Conservation (phyloP, 2,329 filamentous ascomycete species). For the Epichloe scottii region DNA sequence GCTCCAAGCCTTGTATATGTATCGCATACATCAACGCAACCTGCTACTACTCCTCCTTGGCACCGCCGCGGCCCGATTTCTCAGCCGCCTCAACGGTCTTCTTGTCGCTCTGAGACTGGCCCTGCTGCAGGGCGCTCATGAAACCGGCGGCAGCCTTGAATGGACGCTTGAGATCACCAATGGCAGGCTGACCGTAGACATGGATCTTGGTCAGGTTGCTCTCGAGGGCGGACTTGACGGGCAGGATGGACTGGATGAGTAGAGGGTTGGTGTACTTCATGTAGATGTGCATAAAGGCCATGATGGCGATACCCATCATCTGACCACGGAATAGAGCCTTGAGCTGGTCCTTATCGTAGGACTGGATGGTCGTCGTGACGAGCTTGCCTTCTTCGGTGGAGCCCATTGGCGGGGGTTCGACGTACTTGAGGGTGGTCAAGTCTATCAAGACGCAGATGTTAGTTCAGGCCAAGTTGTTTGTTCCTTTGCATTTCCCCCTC, state of each 20-base stretch:
- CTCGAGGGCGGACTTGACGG: constrained; percentile 90
- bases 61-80: constrained; percentile 58
- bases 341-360: constrained; percentile 84
- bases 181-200: constrained; percentile 73
- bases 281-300: constrained; percentile 97
- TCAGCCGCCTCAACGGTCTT: constrained; percentile 72
- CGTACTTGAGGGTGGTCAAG: constrained; percentile 95
- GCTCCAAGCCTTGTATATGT: neutral
- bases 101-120: constrained; percentile 79
- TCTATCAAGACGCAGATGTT: constrained; percentile 39
- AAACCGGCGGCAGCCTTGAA: constrained; percentile 82
- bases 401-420: constrained; percentile 89
- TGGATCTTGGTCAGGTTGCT: constrained; percentile 95
- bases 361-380: constrained; percentile 89
- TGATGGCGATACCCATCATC: constrained; percentile 95
- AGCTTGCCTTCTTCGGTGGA: constrained; percentile 90
- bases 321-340: constrained; percentile 77
- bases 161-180: constrained; percentile 84
- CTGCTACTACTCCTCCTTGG: constrained; percentile 53
- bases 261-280: constrained; percentile 99
- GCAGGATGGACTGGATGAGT: constrained; percentile 96
- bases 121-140: constrained; percentile 64
- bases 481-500: neutral
- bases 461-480: neutral
- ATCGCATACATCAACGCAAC: neutral